phyloP scores from a whole-genome alignment of 1,284 basidiomycete species.

The Cronartium quercuum region DNA sequence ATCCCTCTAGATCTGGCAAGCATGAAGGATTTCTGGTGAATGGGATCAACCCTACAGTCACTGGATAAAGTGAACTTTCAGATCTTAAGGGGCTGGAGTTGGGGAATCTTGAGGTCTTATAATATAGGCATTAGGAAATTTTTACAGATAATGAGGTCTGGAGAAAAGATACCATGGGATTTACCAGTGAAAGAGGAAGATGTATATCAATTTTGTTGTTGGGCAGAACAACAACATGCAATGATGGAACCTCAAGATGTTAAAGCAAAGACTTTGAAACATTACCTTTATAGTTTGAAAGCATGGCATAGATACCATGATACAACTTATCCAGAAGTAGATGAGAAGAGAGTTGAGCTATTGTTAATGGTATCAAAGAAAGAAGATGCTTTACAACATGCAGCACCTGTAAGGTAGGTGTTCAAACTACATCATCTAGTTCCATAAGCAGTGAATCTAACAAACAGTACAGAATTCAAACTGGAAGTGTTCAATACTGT shows the following conservation, averaged over 20 bases:
- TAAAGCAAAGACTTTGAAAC: not conserved
- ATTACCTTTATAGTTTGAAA: not conserved
- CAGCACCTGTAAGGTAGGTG: not conserved
- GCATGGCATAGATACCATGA: not conserved
- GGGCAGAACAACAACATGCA: not conserved
- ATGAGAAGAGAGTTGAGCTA: not conserved
- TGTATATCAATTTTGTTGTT: not conserved
- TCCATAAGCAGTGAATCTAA: not conserved
- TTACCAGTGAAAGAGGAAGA: not conserved
- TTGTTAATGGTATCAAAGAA: not conserved
- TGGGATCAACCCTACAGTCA: too few species aligned
- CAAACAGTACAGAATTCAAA: not conserved
- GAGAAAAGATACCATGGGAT: not conserved
- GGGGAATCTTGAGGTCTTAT: not conserved
- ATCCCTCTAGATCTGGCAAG: too few species aligned
- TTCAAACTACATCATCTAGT: not conserved
- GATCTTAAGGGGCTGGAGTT: not conserved
- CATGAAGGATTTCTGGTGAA: too few species aligned
- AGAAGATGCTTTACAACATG: not conserved
- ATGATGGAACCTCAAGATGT: not conserved
- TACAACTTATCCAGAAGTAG: not conserved
- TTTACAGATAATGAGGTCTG: not conserved
- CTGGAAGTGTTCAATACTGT: not conserved
- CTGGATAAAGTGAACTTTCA: not conserved
- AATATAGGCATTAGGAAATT: conserved; percentile 7